Conservation (phyloP, 2,329 filamentous ascomycete genomes). For the Fusarium decemcellulare region DNA sequence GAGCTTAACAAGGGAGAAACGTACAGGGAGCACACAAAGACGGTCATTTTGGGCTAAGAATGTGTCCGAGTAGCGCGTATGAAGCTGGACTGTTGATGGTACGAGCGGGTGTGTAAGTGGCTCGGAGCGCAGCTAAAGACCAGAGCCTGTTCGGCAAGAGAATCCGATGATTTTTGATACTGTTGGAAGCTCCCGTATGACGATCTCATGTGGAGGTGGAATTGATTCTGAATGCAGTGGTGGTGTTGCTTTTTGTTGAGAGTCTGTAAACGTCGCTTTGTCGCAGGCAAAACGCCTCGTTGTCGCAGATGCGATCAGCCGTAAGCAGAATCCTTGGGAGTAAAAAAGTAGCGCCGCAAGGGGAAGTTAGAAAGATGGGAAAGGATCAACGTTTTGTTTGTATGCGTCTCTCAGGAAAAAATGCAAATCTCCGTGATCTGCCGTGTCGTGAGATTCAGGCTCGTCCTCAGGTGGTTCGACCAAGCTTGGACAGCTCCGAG, state of each 20-base stretch:
- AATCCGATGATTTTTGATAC: constrained; percentile 20
- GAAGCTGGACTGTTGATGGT: constrained; percentile 12
- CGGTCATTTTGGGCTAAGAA: constrained; percentile 53
- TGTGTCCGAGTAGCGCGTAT: constrained; percentile 20
- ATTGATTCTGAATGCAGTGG: constrained; percentile 11
- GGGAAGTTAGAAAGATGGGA: constrained; percentile 1
- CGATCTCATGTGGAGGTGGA: constrained; percentile 43
- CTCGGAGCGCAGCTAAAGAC: constrained; percentile 6
- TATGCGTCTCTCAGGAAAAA: background rate
- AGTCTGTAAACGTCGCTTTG: constrained; percentile 30
- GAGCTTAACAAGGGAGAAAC: constrained; percentile 33
- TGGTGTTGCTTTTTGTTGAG: constrained; percentile 37
- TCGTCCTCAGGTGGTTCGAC: constrained; percentile 40
- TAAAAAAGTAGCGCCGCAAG: constrained; percentile 27
- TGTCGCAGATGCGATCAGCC: constrained; percentile 47
- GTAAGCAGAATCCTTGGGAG: constrained; percentile 26
- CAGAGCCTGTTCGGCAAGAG: constrained; percentile 7
- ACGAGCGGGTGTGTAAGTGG: constrained; percentile 14
- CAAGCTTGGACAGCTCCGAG: constrained; percentile 46
- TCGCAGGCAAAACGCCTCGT: constrained; percentile 46
- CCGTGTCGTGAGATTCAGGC: constrained; percentile 43
- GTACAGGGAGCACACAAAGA: constrained; percentile 59
- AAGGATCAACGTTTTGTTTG: background rate
- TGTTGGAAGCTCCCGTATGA: constrained; percentile 41
- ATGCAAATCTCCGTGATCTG: constrained; percentile 39